Percentiles rank a stretch among this genome's conserved stretches.
Evolutionary conservation across 1,284 basidiomycete genomes (phyloP).

Genomic region (Rhizoctonia solani): DNA sequence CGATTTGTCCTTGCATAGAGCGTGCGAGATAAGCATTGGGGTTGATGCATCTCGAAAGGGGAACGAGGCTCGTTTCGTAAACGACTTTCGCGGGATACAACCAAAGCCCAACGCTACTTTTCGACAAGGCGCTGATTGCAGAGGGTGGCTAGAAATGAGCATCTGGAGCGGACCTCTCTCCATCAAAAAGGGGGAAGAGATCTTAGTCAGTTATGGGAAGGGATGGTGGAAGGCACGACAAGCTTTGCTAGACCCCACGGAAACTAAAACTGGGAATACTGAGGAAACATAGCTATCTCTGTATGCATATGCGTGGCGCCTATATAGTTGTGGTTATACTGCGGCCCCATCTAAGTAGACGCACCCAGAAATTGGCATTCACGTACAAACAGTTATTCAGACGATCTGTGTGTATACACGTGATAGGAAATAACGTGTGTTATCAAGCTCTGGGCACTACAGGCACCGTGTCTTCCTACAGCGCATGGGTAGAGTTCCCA

Average conservation of each 20-base stretch:
- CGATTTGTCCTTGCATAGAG: conserved; percentile 70
- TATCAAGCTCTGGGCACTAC: neutral
- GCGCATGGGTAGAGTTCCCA: conserved; percentile 52
- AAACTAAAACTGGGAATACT: neutral
- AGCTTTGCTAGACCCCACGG: conserved; percentile 32
- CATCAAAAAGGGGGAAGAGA: conserved; percentile 81
- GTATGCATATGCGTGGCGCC: neutral
- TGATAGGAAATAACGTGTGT: too few species aligned
- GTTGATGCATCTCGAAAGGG: conserved; percentile 74
- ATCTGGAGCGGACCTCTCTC: conserved; percentile 65
- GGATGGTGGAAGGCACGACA: conserved; percentile 74
- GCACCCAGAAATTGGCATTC: too few species aligned
- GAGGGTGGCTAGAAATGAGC: conserved; percentile 76
- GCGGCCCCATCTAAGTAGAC: too few species aligned
- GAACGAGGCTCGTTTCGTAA: conserved; percentile 85
- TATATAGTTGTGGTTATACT: too few species aligned
- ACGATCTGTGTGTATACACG: too few species aligned
- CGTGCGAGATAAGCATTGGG: conserved; percentile 47
- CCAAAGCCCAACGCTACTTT: conserved; percentile 76
- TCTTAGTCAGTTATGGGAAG: conserved; percentile 91
- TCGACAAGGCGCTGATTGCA: conserved; percentile 56
- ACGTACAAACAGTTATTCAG: too few species aligned
- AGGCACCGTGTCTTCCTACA: conserved; percentile 41
- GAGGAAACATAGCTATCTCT: neutral
- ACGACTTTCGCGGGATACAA: conserved; percentile 80